phyloP scores from a whole-genome alignment of 495 filamentous ascomycete species.

The Bacidia gigantensis region DNA sequence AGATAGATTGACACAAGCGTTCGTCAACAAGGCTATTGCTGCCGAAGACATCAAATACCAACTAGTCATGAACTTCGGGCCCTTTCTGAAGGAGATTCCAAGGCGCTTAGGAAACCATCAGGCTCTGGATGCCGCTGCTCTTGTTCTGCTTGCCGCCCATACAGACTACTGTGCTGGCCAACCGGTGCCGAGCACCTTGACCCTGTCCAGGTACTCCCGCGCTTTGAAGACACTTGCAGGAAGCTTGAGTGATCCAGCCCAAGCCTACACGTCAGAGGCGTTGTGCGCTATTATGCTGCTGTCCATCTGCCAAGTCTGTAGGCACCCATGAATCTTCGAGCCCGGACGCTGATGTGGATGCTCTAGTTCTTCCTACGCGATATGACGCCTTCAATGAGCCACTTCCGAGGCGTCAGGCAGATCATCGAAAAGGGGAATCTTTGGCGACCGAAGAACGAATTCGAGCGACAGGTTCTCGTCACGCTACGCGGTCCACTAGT shows the following conservation, averaged over 20 bases:
- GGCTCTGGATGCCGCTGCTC: conserved; percentile 29
- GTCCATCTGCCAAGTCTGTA: conserved; percentile 31
- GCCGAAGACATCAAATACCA: conserved; percentile 29
- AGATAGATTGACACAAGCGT: conserved; percentile 17
- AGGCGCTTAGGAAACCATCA: conserved; percentile 28
- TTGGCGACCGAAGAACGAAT: conserved; percentile 23
- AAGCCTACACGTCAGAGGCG: conserved; percentile 27
- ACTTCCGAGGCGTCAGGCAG: conserved; percentile 28
- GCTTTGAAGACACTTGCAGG: conserved; percentile 24
- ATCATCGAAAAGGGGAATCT: conserved; percentile 27
- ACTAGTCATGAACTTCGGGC: conserved; percentile 28
- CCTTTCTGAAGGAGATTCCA: conserved; percentile 27
- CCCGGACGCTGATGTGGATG: too few species aligned
- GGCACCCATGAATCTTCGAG: too few species aligned
- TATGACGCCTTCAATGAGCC: conserved; percentile 21
- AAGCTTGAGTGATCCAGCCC: conserved; percentile 25
- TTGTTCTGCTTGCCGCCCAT: conserved; percentile 27
- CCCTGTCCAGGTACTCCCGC: conserved; percentile 26
- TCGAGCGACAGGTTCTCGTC: conserved; percentile 27
- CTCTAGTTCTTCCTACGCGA: too few species aligned
- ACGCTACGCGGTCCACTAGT: conserved; percentile 30
- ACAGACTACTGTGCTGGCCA: conserved; percentile 13
- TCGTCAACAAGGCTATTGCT: conserved; percentile 21
- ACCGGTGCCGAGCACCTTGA: conserved; percentile 5
- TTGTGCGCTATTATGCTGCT: conserved; percentile 33